Conservation (phyloP, 345 rosid species). For the Citrus maxima region DNA sequence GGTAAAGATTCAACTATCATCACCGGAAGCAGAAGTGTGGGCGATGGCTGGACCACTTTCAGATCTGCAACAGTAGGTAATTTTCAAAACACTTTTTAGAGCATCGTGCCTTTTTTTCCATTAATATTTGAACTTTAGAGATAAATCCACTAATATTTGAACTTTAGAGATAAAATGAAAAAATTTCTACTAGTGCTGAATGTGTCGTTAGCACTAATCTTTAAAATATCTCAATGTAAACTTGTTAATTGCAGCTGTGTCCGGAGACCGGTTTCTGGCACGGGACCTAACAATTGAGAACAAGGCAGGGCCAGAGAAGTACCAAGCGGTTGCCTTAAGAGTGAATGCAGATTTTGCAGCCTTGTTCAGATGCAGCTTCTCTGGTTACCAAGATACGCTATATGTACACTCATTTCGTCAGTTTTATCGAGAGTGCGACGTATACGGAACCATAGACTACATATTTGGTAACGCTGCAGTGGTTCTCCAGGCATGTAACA, state of each 20-base stretch:
- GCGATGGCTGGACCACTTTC: slow-evolving; percentile 90
- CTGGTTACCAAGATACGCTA: slow-evolving; percentile 73
- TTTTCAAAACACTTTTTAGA: neutral
- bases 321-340: slow-evolving; percentile 81
- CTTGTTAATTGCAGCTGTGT: slow-evolving; percentile 45
- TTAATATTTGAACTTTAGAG: neutral
- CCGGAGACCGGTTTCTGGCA: slow-evolving; percentile 78
- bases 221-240: neutral
- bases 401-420: slow-evolving; percentile 71
- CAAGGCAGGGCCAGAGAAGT: slow-evolving; percentile 72
- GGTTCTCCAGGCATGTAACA: slow-evolving; percentile 67
- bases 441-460: slow-evolving; percentile 69
- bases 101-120: neutral
- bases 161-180: too few relatives aligned
- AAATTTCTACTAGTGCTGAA: too few relatives aligned
- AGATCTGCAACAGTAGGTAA: slow-evolving; percentile 92
- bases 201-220: too few relatives aligned
- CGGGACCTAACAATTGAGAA: slow-evolving; percentile 67
- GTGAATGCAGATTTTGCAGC: slow-evolving; percentile 70
- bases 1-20: slow-evolving; percentile 63
- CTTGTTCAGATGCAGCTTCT: slow-evolving; percentile 48
- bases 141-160: neutral
- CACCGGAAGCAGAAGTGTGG: slow-evolving; percentile 62
- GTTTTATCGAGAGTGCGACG: slow-evolving; percentile 76
- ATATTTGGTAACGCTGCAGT: slow-evolving; percentile 79